Evolutionary conservation across 129 eudicot genomes (phyloP).

Genomic region (Smallanthus sonchifolius): DNA sequence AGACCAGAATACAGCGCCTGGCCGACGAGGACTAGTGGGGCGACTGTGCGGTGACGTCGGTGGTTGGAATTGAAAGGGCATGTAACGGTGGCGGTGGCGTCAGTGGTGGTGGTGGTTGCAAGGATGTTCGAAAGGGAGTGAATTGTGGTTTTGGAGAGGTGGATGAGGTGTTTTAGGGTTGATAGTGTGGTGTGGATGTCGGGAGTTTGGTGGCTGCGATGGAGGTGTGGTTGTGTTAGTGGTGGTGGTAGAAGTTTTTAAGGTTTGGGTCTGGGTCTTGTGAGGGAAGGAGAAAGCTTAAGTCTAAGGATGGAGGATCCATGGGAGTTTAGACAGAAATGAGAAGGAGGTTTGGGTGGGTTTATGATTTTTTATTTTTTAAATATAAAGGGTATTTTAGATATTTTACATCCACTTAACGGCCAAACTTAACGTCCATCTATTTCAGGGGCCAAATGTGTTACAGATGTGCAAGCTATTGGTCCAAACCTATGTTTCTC

Average conservation of each 20-base stretch:
- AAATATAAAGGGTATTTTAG: too few relatives aligned
- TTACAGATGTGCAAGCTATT: too few relatives aligned
- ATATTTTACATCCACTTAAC: too few relatives aligned
- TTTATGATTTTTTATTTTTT: too few relatives aligned
- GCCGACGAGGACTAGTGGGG: too few relatives aligned
- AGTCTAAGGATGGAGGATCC: too few relatives aligned
- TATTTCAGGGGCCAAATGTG: too few relatives aligned
- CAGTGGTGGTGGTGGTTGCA: constrained; percentile 17
- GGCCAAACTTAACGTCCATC: too few relatives aligned
- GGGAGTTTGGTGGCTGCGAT: constrained; percentile 21
- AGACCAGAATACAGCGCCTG: too few relatives aligned
- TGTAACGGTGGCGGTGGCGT: constrained; percentile 14
- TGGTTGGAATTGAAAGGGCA: constrained; percentile 49
- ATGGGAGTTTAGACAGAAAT: background rate
- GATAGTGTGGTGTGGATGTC: constrained; percentile 37
- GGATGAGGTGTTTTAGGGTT: constrained; percentile 43
- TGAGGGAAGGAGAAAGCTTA: constrained; percentile 22
- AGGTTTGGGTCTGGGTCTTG: constrained; percentile 31
- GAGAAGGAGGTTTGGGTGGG: too few relatives aligned
- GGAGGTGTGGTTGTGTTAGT: background rate
- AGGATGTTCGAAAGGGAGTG: constrained; percentile 26
- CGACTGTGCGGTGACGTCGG: too few relatives aligned
- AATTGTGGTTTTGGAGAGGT: constrained; percentile 38
- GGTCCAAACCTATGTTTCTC: too few relatives aligned
- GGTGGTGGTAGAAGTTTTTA: constrained; percentile 10